Evolutionary conservation across 495 filamentous ascomycete genomes (phyloP).

Genomic region (Apiosordaria backusii): DNA sequence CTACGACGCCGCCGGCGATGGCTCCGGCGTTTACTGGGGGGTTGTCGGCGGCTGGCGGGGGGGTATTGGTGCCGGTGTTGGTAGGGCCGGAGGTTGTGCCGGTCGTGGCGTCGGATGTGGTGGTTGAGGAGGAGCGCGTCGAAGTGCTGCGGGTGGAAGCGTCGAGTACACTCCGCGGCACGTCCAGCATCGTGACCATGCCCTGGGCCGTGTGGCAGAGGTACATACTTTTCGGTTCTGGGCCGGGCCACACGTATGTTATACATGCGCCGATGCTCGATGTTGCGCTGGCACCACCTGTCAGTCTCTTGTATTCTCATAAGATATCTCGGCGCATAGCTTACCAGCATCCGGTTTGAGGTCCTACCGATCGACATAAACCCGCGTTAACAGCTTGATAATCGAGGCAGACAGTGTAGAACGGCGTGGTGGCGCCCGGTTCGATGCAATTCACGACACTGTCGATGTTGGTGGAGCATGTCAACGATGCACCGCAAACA

Average conservation of each 20-base stretch:
- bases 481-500: constrained; percentile 19
- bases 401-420: constrained; percentile 37
- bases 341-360: constrained; percentile 41
- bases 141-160: constrained; percentile 20
- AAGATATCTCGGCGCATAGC: constrained; percentile 8
- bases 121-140: neutral
- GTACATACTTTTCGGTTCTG: constrained; percentile 28
- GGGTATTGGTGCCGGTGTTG: constrained; percentile 3
- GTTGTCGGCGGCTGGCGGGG: constrained; percentile 2
- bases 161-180: constrained; percentile 31
- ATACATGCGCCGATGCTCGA: constrained; percentile 27
- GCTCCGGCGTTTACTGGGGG: constrained; percentile 19
- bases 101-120: constrained; percentile 1
- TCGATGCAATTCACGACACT: constrained; percentile 34
- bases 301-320: neutral
- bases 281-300: neutral
- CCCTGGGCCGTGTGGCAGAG: constrained; percentile 28
- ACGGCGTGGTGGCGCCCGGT: constrained; percentile 20
- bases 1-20: constrained; percentile 33
- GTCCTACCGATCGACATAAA: constrained; percentile 21
- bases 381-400: constrained; percentile 26
- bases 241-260: constrained; percentile 37
- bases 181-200: constrained; percentile 31
- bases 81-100: constrained; percentile 6
- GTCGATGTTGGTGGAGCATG: constrained; percentile 32